Base-by-base conservation (phyloP, 2,329 filamentous ascomycete species). In the Pseudopithomyces maydicus region DNA sequence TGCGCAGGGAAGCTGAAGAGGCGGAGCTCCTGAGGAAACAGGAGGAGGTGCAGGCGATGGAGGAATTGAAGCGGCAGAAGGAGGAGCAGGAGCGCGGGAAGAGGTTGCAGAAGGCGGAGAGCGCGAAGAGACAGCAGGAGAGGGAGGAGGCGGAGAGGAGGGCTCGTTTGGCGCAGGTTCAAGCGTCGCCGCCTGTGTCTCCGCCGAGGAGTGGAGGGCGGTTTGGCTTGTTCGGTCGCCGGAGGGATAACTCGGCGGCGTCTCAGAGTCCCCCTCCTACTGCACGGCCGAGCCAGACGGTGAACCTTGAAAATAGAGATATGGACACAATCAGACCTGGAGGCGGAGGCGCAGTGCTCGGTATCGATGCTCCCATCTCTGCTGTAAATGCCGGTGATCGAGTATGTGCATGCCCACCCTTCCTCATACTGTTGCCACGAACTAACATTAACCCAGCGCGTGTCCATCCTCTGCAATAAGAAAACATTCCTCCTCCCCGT, bases 381-480 rank as follows among this genome's bases (percentile, higher is more conserved):
- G 91, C 91, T 14, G 88, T 90, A 56, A 96, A 96, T 77, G 85
- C 89, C 59, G 89, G 88, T 44, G 90, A 93, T 70, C 83, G 92
- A 66, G 88, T 90, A 77, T 81, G 86, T 64, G 22, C 7, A n/a
- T 20, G 15, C 41, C 6, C 26, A 41, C 2, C 10, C n/a, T 6
- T 6, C 39, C 36, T 0, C 10, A 26, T 15, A 46, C 36, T 19
- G 7, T 8, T 20, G 10, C n/a, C 15, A 45, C 36, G 60, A 29
- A 29, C 48, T 73, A n/a, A 64, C 74, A 58, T 41, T 15, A 8
- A 12, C 12, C 19, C 38, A 89, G 84, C 84, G 84, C 64, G 90
- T 96, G 17, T 81, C 85, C 33, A 86, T 97, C 36, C 85, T 88
- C 61, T 96, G 87, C 77, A 84, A 86, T 63, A 87, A 89, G 55